Evolutionary conservation across 352 stramenopile genomes (phyloP), one percentile per base, ranked within the genome.

Genomic region (Poterioochromonas sp.): DNA sequence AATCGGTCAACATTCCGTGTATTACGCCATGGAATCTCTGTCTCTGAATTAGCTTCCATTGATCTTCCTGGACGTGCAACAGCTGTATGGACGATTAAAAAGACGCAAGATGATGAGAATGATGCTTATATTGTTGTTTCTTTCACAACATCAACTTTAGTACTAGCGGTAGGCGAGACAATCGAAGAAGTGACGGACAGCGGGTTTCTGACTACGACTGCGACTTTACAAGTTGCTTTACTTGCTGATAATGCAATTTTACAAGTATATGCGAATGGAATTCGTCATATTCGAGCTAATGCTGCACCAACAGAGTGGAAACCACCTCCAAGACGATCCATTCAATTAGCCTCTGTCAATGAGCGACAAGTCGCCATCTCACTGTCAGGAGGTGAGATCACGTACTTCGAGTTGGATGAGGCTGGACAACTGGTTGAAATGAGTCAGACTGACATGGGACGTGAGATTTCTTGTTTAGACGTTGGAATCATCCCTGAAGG

Each of bases 71-170:
- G 94, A 70, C 88, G 95, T 44, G 94, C 96, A 20, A 95, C 94
- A 79, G 89, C 0, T 22, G 74, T 82, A 1, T 82, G 79, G 79
- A 81, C 74, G 11, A 43, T 82, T 2, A 82, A 82, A 60, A 35
- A 64, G 1, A 8, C 8, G 18, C 15, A 29, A 11, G 51, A 47
- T 29, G 41, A 73, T 44, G n/a, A 22, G 0, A 39, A 81, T 41
- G 79, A 82, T 76, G 91, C 91, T 81, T 98, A 97, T 82, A 99
- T 99, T 82, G 92, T 99, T 20, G 95, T 99, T n/a, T 98, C 91
- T 64, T 99, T 99, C 85, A 93, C 95, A 79, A 96, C 99, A 81
- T 94, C 94, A 51, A 99, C 95, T 26, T 88, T 99, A 37, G 95
- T 99, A 20, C 85, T 99, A 11, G 88, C 84, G 74, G 95, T 94